Percentiles rank a stretch among this genome's conserved stretches.
Conservation (phyloP, 75 land plant species). For the Cryptomeria japonica region DNA sequence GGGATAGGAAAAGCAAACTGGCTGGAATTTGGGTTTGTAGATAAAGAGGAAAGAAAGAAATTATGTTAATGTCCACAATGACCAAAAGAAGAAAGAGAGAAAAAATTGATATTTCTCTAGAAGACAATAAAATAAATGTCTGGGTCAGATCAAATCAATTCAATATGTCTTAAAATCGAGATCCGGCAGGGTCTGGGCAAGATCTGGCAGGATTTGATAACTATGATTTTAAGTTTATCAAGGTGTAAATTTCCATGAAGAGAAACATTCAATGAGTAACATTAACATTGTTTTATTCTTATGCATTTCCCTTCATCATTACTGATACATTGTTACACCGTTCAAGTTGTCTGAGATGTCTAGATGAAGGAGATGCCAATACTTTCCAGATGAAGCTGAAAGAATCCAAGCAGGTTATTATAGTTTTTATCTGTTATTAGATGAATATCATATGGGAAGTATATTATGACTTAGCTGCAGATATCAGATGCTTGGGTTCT, state of each 20-base stretch:
- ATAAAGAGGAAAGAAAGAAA: no score
- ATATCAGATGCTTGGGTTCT: not conserved
- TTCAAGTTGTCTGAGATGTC: conserved; percentile 76
- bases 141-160: not conserved
- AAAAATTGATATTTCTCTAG: no score
- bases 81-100: not conserved
- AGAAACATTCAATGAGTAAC: not conserved
- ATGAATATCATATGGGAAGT: not conserved
- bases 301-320: not conserved
- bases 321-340: not conserved
- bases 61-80: no score
- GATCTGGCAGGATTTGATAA: not conserved
- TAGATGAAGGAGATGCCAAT: conserved; percentile 71
- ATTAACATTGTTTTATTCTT: not conserved
- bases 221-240: not conserved
- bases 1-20: no score
- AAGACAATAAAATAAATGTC: not conserved
- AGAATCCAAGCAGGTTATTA: conserved; percentile 72
- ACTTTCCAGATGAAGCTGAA: conserved; percentile 52
- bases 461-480: not conserved
- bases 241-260: not conserved
- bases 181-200: not conserved
- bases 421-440: not conserved
- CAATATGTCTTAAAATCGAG: no score
- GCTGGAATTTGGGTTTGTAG: not conserved